These are phyloP conservation scores for Massarina eburnea DNA, from an alignment of 2,329 filamentous ascomycete species.

Conservation along the genomic window DNA sequence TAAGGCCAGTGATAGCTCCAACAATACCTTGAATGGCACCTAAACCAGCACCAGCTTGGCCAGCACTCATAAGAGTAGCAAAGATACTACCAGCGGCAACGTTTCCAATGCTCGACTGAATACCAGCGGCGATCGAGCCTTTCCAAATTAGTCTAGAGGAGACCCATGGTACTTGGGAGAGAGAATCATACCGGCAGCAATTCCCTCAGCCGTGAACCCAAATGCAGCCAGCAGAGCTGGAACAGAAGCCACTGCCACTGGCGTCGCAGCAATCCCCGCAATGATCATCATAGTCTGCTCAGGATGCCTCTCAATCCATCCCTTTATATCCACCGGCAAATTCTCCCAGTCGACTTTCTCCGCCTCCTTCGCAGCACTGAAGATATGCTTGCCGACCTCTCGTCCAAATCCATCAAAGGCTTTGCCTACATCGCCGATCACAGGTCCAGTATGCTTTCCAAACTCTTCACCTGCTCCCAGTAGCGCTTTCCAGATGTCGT, in stretches of 20 bases:
- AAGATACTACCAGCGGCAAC: conserved; percentile 1
- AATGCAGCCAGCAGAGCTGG: not conserved
- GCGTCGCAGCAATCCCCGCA: not conserved
- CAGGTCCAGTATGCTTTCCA: not conserved
- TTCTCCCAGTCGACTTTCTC: conserved; percentile 1
- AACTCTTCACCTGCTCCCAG: not conserved
- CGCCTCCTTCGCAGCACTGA: not conserved
- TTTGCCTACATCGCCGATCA: not conserved
- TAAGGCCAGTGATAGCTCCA: conserved; percentile 3
- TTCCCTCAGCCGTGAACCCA: not conserved
- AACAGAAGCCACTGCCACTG: not conserved
- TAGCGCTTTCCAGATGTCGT: conserved; percentile 4
- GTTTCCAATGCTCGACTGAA: conserved; percentile 1
- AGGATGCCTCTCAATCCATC: conserved; percentile 3
- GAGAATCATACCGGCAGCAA: not conserved
- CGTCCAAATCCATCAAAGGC: not conserved
- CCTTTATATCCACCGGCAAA: not conserved
- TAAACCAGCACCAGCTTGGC: not conserved
- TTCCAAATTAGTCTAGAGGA: not conserved
- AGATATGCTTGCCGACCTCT: not conserved
- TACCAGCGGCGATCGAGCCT: not conserved
- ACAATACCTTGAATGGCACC: conserved; percentile 6
- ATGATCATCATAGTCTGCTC: not conserved
- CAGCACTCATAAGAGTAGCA: conserved; percentile 2
- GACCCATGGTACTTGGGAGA: not conserved